Evolutionary conservation across 2,329 filamentous ascomycete species (phyloP).

Genomic region (Fusarium buxicola): DNA sequence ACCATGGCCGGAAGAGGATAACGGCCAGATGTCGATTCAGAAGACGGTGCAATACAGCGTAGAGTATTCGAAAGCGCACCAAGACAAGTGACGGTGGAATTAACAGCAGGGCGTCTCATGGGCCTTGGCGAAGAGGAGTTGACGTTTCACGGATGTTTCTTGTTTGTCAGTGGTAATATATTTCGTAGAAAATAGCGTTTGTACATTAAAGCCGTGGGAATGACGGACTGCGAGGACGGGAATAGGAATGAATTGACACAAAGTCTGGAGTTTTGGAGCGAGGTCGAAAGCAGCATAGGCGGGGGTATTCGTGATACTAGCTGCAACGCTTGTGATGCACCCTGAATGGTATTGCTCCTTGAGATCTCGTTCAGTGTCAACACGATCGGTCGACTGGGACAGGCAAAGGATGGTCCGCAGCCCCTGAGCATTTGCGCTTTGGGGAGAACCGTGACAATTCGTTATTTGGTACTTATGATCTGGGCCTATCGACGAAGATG

Average conservation of each 20-base stretch:
- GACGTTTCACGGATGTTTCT: conserved; percentile 12
- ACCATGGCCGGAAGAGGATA: conserved; percentile 11
- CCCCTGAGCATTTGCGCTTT: no score
- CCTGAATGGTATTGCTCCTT: not conserved
- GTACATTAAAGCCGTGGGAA: not conserved
- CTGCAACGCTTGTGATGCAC: not conserved
- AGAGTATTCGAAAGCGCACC: conserved; percentile 24
- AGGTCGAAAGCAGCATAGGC: not conserved
- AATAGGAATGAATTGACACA: conserved; percentile 14
- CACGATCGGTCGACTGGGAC: no score
- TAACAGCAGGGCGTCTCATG: not conserved
- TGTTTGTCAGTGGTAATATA: conserved; percentile 9
- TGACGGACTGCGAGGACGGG: not conserved
- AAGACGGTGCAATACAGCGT: conserved; percentile 35
- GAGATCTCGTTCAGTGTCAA: no score
- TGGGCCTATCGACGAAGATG: not conserved
- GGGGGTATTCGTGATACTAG: not conserved
- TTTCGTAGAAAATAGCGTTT: conserved; percentile 1
- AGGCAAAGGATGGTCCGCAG: no score
- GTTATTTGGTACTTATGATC: not conserved
- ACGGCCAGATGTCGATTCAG: conserved; percentile 25
- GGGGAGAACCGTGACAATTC: no score
- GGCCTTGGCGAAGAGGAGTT: not conserved
- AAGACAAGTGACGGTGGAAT: not conserved
- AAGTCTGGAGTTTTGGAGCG: not conserved